These are phyloP conservation scores for Phytophthora europaea DNA, from an alignment of 352 stramenopile genomes.

Conservation along the genomic window DNA sequence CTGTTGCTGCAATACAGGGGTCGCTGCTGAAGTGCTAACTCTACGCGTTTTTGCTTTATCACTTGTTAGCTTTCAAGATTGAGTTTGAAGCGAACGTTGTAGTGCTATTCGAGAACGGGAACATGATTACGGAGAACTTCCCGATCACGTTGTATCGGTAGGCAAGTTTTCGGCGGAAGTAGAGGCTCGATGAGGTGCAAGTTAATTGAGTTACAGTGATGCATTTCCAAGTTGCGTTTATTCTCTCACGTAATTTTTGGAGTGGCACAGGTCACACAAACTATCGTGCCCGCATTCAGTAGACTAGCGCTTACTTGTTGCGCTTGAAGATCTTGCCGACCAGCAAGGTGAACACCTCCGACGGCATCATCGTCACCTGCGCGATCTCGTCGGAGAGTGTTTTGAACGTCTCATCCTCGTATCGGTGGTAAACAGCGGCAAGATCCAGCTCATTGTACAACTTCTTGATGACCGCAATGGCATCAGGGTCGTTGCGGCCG, in stretches of 20 bases:
- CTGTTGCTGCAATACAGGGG: background rate
- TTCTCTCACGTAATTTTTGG: background rate
- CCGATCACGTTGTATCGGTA: constrained; percentile 89
- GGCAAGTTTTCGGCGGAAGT: background rate
- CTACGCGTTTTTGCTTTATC: background rate
- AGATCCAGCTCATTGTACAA: constrained; percentile 96
- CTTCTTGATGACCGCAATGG: constrained; percentile 93
- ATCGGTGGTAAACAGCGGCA: constrained; percentile 88
- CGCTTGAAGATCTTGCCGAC: constrained; percentile 98
- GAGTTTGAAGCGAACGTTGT: constrained; percentile 95
- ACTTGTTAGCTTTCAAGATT: constrained; percentile 85
- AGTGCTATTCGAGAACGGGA: constrained; percentile 92
- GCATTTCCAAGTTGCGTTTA: background rate
- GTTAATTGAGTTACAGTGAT: background rate
- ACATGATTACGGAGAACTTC: constrained; percentile 93
- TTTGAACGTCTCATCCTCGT: constrained; percentile 95
- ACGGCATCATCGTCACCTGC: constrained; percentile 87
- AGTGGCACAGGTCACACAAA: background rate
- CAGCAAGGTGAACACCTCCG: constrained; percentile 94
- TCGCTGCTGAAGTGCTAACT: background rate
- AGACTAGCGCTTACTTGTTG: constrained; percentile 83
- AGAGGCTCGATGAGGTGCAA: background rate
- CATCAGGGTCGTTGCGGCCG: constrained; percentile 81
- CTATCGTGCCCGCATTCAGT: background rate
- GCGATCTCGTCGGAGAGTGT: constrained; percentile 85